Evolutionary conservation across 164 flowering plant species (phyloP).

Genomic region (Saururus chinensis): DNA sequence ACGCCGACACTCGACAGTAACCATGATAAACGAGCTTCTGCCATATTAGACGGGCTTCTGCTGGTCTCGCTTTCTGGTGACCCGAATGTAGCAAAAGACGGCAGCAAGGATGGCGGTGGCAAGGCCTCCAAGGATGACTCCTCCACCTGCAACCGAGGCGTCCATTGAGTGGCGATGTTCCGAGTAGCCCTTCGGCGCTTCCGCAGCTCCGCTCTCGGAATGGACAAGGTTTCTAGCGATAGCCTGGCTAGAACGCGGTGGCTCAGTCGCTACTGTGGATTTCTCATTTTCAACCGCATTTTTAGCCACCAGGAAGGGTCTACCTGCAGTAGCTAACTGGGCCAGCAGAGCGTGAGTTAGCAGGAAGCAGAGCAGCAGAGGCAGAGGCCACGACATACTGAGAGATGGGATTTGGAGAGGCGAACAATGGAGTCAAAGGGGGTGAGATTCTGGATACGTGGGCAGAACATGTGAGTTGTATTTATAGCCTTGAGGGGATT

Average conservation of each 20-base stretch:
- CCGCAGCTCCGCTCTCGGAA: constrained; percentile 2
- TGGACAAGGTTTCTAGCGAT: background rate
- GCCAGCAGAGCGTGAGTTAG: background rate
- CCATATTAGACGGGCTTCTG: background rate
- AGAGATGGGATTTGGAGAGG: background rate
- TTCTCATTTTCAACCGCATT: background rate
- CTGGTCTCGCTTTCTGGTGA: constrained; percentile 13
- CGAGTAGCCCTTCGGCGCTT: constrained; percentile 9
- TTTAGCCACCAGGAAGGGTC: background rate
- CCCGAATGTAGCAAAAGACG: constrained; percentile 19
- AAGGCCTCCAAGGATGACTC: constrained; percentile 24
- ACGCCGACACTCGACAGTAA: too few species aligned
- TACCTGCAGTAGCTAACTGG: background rate
- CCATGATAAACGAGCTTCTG: too few species aligned
- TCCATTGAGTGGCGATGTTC: constrained; percentile 8
- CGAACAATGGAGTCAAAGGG: background rate
- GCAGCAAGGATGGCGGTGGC: constrained; percentile 16
- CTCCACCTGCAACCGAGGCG: constrained; percentile 17
- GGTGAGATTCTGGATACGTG: background rate
- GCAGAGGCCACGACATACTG: background rate
- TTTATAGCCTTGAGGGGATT: too few species aligned
- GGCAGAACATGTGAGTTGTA: too few species aligned
- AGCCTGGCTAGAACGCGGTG: background rate
- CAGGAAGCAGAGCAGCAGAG: background rate
- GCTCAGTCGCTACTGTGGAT: background rate